Evolutionary conservation across 257 asterid genomes (phyloP).

Genomic region (Nicotiana knightiana): DNA sequence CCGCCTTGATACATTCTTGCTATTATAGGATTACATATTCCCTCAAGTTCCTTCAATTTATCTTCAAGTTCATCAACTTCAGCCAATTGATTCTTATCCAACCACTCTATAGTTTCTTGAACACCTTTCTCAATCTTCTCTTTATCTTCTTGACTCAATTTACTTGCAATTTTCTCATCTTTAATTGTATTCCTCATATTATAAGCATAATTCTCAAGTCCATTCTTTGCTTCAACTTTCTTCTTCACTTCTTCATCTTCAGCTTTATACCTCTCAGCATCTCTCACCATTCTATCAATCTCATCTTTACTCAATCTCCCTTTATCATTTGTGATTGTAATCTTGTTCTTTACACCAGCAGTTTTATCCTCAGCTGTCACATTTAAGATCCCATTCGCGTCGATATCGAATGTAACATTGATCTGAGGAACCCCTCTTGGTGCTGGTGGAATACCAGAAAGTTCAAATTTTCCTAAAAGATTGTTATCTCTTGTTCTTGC

Average conservation of each 20-base stretch:
- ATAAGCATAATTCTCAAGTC: constrained; percentile 44
- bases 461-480: constrained; percentile 47
- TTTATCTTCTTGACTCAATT: constrained; percentile 32
- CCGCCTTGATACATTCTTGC: constrained; percentile 43
- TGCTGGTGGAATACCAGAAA: constrained; percentile 52
- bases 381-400: constrained; percentile 45
- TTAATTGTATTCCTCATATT: constrained; percentile 58
- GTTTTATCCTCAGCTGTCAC: constrained; percentile 54
- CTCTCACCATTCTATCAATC: constrained; percentile 47
- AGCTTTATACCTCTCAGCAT: constrained; percentile 48
- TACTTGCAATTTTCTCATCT: constrained; percentile 44
- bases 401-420: constrained; percentile 45
- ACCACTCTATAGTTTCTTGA: constrained; percentile 43
- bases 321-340: constrained; percentile 52
- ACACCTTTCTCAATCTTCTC: constrained; percentile 37
- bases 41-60: constrained; percentile 47
- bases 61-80: constrained; percentile 62
- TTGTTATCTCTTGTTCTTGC: constrained; percentile 48
- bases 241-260: constrained; percentile 57
- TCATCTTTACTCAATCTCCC: constrained; percentile 48
- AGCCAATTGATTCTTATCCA: constrained; percentile 51
- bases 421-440: constrained; percentile 55
- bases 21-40: constrained; percentile 44
- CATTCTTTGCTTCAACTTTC: constrained; percentile 51
- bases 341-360: constrained; percentile 46